A percentile compares a stretch with the other conserved stretches of the same genome.
phyloP scores from a whole-genome alignment of 192 early-diverging fungal genomes.

The Entophlyctis luteolus region DNA sequence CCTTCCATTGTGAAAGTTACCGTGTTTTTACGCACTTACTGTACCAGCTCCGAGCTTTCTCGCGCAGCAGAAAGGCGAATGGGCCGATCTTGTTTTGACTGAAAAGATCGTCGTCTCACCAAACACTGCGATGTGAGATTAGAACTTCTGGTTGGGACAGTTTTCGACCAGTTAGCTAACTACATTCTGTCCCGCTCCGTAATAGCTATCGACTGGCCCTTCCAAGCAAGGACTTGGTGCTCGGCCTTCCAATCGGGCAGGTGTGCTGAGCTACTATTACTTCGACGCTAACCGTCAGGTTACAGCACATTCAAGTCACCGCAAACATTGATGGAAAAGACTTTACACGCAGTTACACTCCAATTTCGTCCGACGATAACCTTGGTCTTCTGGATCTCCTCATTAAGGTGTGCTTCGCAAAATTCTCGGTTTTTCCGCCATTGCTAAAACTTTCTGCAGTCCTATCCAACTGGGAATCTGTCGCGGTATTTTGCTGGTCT shows the following conservation, averaged over 20 bases:
- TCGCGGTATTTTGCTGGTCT: slow-evolving; percentile 43
- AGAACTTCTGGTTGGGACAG: background rate
- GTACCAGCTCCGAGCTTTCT: too few species aligned
- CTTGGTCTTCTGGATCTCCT: slow-evolving; percentile 84
- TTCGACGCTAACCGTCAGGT: background rate
- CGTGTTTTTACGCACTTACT: too few species aligned
- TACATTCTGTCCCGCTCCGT: background rate
- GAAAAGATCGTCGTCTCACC: slow-evolving; percentile 73
- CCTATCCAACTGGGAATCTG: slow-evolving; percentile 27
- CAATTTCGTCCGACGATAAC: slow-evolving; percentile 78
- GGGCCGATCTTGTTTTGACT: slow-evolving; percentile 44
- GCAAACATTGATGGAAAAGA: slow-evolving; percentile 80
- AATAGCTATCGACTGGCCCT: slow-evolving; percentile 84
- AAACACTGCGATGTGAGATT: slow-evolving; percentile 77
- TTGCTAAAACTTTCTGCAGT: background rate
- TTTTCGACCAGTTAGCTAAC: background rate
- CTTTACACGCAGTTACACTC: slow-evolving; percentile 85
- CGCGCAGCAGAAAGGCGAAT: too few species aligned
- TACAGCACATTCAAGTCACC: slow-evolving; percentile 79
- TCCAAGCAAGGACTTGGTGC: slow-evolving; percentile 56
- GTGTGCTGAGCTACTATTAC: background rate
- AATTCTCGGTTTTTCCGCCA: too few species aligned
- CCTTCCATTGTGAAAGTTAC: too few species aligned
- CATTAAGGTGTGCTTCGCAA: slow-evolving; percentile 68
- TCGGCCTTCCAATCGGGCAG: slow-evolving; percentile 90